Evolutionary conservation across 2,329 filamentous ascomycete species (phyloP), one percentile per base, ranked within the genome.

Genomic region (Aspergillus sp.): DNA sequence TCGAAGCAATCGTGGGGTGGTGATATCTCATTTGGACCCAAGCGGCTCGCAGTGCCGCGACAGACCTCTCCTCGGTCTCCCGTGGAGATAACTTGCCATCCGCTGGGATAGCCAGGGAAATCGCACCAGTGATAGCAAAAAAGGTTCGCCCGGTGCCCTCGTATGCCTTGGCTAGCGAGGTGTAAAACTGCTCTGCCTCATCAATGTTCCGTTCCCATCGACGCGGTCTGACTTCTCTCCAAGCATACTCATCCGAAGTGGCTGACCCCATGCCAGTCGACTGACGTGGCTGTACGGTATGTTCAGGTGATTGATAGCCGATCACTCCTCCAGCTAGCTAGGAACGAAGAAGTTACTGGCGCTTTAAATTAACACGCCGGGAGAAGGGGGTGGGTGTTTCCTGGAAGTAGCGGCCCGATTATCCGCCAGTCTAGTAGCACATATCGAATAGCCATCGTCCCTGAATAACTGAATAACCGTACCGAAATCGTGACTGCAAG

Each of bases 111-210:
- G 60, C 57, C 4, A 67, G 58, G 1, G 76, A 76, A 1, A 80
- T 48, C 17, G 75, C 74, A 0, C 76, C 78, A 0, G 79, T 79
- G 4, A 82, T 79, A 2, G 74, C 74, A 53, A 81, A 81, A 61
- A 74, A 78, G 55, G 71, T 75, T 1, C 78, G 3, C 21, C 21
- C 21, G 21, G 21, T 21, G 21, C 21, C 21, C 21, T 21, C 21
- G 21, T 21, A 21, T 21, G 68, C 63, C 10, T 71, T 73, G 0
- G 70, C 70, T 9, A 80, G 61, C 0, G 73, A 65, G 0, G 76
- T 71, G 59, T 82, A 82, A 38, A 77, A 78, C 15, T 75, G 63
- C 56, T 82, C 79, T 0, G 72, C 69, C 58, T 82, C 79, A 30
- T 82, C 79, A 8, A 77, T 66, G 32, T 67, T 59, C 2, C 69